These are phyloP conservation scores for Vachellia collinsii DNA, from an alignment of 306 rosid genomes.

Conservation along the genomic window DNA sequence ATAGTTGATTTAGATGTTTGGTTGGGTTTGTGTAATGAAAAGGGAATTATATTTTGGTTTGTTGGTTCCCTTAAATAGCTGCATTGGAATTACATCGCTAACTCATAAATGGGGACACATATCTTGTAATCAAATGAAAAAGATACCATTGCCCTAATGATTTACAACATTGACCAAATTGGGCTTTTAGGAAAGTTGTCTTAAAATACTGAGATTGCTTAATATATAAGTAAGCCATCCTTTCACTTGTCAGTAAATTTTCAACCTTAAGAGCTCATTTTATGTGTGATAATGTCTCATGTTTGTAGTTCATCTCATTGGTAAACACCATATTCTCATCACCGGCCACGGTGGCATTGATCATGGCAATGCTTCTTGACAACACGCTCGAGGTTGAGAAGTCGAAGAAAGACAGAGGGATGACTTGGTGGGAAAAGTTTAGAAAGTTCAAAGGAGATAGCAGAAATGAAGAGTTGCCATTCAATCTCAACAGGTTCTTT, in stretches of 20 bases:
- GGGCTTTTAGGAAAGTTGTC: background rate
- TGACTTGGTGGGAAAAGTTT: constrained; percentile 98
- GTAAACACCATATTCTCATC: constrained; percentile 88
- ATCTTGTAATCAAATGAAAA: no score
- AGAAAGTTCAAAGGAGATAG: constrained; percentile 77
- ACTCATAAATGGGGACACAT: no score
- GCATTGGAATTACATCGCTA: no score
- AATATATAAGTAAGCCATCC: background rate
- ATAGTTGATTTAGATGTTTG: no score
- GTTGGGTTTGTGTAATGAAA: no score
- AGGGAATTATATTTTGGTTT: no score
- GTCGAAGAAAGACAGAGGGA: constrained; percentile 89
- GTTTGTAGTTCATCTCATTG: constrained; percentile 85
- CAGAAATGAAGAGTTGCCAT: constrained; percentile 91
- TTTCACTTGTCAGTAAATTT: background rate
- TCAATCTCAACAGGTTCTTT: constrained; percentile 93
- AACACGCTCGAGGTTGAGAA: constrained; percentile 88
- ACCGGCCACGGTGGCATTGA: constrained; percentile 78
- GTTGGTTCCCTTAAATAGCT: no score
- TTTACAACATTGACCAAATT: no score
- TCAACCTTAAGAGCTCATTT: background rate
- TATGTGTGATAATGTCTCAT: background rate
- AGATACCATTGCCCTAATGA: no score
- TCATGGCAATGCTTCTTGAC: constrained; percentile 82
- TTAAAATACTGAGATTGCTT: background rate